These are phyloP conservation scores for Microbotryum saponariae DNA, from an alignment of 1,284 basidiomycete species.

Conservation along the genomic window DNA sequence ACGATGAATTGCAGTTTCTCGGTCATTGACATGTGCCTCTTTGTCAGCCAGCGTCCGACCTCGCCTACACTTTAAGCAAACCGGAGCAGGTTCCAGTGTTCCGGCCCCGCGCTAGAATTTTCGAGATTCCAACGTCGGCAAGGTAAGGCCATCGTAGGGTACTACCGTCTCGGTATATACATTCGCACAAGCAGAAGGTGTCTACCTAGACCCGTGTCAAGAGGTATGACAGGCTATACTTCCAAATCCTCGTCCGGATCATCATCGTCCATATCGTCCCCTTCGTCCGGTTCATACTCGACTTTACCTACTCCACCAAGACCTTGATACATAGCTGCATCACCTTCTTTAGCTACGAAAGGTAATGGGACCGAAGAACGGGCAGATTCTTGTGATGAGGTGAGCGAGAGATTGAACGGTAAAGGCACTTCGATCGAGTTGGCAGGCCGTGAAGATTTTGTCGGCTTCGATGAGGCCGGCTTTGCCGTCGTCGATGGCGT, in stretches of 20 bases:
- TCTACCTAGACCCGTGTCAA: too few species aligned
- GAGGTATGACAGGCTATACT: conserved; percentile 45
- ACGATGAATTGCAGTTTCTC: too few species aligned
- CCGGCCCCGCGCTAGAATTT: too few species aligned
- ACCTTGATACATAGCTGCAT: conserved; percentile 39
- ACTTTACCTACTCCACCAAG: conserved; percentile 45
- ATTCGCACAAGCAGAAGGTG: too few species aligned
- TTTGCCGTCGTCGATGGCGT: not conserved
- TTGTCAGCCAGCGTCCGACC: too few species aligned
- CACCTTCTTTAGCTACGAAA: conserved; percentile 69
- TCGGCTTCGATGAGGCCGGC: not conserved
- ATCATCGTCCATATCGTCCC: conserved; percentile 79
- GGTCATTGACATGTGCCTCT: too few species aligned
- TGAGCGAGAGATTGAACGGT: conserved; percentile 77
- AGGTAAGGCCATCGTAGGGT: too few species aligned
- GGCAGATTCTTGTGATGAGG: conserved; percentile 69
- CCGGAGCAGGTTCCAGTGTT: too few species aligned
- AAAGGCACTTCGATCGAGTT: conserved; percentile 36
- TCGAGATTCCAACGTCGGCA: too few species aligned
- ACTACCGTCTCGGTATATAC: too few species aligned
- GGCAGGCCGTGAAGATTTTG: too few species aligned
- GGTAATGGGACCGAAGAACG: conserved; percentile 74
- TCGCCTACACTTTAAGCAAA: too few species aligned
- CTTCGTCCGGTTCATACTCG: conserved; percentile 73
- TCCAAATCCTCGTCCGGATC: conserved; percentile 84